These are phyloP conservation scores for Dichotomopilus funicola DNA, from an alignment of 2,329 filamentous ascomycete genomes.

Conservation along the genomic window DNA sequence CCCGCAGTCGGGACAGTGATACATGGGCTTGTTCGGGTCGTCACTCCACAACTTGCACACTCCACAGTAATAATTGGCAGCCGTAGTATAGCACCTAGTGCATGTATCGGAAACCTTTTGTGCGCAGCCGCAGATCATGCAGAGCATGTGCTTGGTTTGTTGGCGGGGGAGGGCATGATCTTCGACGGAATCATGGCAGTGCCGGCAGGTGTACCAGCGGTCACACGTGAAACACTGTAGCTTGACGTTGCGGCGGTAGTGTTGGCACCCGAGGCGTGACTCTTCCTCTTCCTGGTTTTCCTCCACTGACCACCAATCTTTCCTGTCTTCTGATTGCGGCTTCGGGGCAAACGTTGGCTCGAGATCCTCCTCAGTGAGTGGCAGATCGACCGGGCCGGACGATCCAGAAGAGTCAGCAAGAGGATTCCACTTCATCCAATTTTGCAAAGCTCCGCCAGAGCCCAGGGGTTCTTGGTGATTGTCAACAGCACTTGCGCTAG, in stretches of 20 bases:
- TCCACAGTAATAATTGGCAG: constrained; percentile 86
- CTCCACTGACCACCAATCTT: constrained; percentile 38
- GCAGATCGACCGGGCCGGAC: constrained; percentile 37
- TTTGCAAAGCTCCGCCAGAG: constrained; percentile 39
- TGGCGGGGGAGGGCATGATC: constrained; percentile 72
- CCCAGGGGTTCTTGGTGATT: constrained; percentile 30
- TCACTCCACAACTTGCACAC: constrained; percentile 98
- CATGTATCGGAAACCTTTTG: constrained; percentile 78
- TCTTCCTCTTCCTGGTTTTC: constrained; percentile 26
- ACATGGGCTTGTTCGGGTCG: constrained; percentile 82
- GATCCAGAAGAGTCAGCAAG: constrained; percentile 33
- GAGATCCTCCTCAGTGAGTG: constrained; percentile 54
- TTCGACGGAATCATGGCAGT: constrained; percentile 84
- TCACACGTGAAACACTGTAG: constrained; percentile 86
- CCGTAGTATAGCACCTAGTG: constrained; percentile 64
- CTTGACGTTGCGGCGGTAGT: constrained; percentile 95
- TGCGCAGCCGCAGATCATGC: constrained; percentile 86
- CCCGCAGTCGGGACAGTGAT: constrained; percentile 93
- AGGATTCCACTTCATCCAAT: constrained; percentile 50
- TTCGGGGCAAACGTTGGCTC: constrained; percentile 59
- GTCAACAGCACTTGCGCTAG: constrained; percentile 18
- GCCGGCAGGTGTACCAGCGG: constrained; percentile 89
- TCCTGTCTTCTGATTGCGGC: constrained; percentile 39
- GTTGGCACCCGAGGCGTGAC: constrained; percentile 68
- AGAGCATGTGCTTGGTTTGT: constrained; percentile 91